phyloP scores from a whole-genome alignment of 208 protist species.

The Leishmania aethiopica region DNA sequence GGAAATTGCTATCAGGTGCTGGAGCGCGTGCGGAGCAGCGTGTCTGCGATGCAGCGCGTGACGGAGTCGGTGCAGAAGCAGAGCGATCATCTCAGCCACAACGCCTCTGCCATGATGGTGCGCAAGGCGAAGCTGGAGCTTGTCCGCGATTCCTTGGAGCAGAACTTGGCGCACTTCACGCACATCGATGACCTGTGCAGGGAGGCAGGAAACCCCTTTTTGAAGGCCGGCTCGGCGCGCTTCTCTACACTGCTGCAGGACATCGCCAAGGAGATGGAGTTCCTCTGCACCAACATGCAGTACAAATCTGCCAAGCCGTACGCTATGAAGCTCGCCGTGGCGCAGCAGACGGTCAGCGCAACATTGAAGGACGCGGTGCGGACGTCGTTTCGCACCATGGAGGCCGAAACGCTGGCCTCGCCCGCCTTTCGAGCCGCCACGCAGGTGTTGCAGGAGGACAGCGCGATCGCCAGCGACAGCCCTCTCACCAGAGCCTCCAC shows the following conservation, averaged over 20 bases:
- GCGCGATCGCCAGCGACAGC: neutral
- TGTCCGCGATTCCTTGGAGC: constrained; percentile 71
- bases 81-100: constrained; percentile 71
- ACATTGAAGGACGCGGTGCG: constrained; percentile 57
- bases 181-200: constrained; percentile 75
- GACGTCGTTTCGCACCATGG: constrained; percentile 47
- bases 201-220: constrained; percentile 63
- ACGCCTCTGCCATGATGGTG: constrained; percentile 75
- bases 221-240: constrained; percentile 62
- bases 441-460: neutral
- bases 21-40: constrained; percentile 40
- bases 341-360: constrained; percentile 56
- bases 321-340: constrained; percentile 57
- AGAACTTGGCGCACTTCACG: constrained; percentile 75
- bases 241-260: constrained; percentile 80
- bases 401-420: constrained; percentile 25
- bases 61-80: constrained; percentile 77
- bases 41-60: constrained; percentile 69
- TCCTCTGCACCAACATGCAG: constrained; percentile 58
- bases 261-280: constrained; percentile 78
- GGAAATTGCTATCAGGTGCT: constrained; percentile 56
- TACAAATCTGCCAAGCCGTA: constrained; percentile 85
- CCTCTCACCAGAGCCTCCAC: neutral
- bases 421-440: constrained; percentile 28
- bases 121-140: constrained; percentile 77